Evolutionary conservation across 805 yeast species (phyloP).

Genomic region (Hanseniaspora thailandica): DNA sequence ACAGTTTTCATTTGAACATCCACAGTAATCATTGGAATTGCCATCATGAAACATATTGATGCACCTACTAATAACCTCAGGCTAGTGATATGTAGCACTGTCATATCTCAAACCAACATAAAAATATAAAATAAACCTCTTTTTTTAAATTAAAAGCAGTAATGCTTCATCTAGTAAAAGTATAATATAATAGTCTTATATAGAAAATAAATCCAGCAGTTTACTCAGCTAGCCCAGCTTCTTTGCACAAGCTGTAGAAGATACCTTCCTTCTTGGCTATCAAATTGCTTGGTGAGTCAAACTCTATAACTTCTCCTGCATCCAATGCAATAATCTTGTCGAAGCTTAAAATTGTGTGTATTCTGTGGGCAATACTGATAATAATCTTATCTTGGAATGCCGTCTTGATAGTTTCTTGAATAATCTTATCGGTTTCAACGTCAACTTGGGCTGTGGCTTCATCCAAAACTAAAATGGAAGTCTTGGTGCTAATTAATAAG

Average conservation of each 20-base stretch:
- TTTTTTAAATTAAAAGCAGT: too few relatives aligned
- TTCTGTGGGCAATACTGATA: slow-evolving; percentile 73
- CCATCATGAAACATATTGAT: too few relatives aligned
- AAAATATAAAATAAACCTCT: too few relatives aligned
- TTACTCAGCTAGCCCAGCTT: slow-evolving; percentile 49
- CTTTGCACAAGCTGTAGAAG: slow-evolving; percentile 69
- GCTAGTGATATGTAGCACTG: too few relatives aligned
- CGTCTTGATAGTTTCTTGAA: slow-evolving; percentile 65
- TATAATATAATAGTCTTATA: slow-evolving; percentile 8
- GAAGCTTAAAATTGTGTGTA: slow-evolving; percentile 71
- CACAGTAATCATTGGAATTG: too few relatives aligned
- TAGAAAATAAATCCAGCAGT: too few relatives aligned
- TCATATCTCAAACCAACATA: too few relatives aligned
- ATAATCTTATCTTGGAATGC: slow-evolving; percentile 70
- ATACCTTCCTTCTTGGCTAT: slow-evolving; percentile 54
- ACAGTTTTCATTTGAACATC: too few relatives aligned
- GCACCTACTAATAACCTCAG: too few relatives aligned
- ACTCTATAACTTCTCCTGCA: slow-evolving; percentile 63
- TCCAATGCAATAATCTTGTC: slow-evolving; percentile 68
- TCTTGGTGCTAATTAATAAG: slow-evolving; percentile 46
- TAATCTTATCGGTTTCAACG: slow-evolving; percentile 66
- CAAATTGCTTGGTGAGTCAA: slow-evolving; percentile 58
- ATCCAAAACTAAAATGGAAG: slow-evolving; percentile 50
- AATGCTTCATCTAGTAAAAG: too few relatives aligned
- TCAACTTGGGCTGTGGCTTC: slow-evolving; percentile 88